Evolutionary conservation across 148 eudicot genomes (phyloP), one percentile per base, ranked within the genome.

Genomic region (Arbutus unedo): DNA sequence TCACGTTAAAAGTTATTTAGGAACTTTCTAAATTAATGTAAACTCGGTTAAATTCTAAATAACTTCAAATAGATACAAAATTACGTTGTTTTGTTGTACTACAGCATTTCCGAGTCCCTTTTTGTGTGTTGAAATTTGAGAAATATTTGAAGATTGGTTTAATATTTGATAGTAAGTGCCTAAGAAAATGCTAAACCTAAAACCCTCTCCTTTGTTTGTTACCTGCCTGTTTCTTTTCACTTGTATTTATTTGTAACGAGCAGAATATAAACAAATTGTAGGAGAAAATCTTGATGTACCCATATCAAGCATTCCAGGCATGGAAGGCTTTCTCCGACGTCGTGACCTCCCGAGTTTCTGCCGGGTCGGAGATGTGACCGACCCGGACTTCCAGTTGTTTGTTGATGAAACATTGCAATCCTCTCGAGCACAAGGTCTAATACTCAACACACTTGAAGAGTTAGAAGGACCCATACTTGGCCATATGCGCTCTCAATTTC

Each of bases 261-360:
- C 70, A 64, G n/a, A 62, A 62, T 23, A 13, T 21, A 23, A 66
- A 66, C 16, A 2, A 66, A 11, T 2, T 57, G 80, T 57, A 78
- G 81, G 68, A 8, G 41, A 21, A 9, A 47, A 78, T 45, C 21
- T 57, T 45, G 81, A 78, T 43, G 21, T 5, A 57, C 68, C 43
- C 6, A 45, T 78, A 57, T 16, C 31, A 15, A 78, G 81, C 41
- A 62, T 78, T 23, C 49, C 81, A 14, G 81, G 81, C 16, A 78
- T 57, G 68, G 81, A 78, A 18, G 81, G 68, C 23, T 66, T 66
- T 11, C 71, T 66, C 5, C 41, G 71, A 66, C 71, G 71, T 25
- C 71, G 71, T 2, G 81, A 78, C 45, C 81, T 78, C 8, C 81
- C 81, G 16, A 78, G 81, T 45, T 78, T 78, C 31, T 78, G 81